Base-by-base conservation (phyloP, 2,329 filamentous ascomycete genomes). In the Aspergillus sp. region DNA sequence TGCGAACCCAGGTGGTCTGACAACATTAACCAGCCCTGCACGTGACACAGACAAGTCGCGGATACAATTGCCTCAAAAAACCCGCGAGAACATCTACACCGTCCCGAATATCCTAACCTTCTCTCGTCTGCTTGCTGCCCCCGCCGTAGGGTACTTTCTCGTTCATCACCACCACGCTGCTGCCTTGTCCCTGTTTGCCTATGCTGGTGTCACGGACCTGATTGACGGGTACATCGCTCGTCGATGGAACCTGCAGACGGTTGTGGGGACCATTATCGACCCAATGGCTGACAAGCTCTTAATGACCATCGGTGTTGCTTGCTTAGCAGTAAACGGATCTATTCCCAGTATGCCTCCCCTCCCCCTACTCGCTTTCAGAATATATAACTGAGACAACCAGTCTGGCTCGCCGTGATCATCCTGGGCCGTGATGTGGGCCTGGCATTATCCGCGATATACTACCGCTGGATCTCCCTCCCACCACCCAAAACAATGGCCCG, bases 261-360 rank as follows among this genome's bases (percentile, higher is more conserved):
- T 98, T 1, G 89, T 97, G 7, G 93, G 93, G 47, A 94, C 88
- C 47, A 83, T 98, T 25, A 89, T 98, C 53, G 90, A 95, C 62
- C 93, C 93, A 5, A 93, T 96, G 86, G 93, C 93, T 3, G 93
- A 98, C 70, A 98, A 98, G 73, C 80, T 83, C 7, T 79, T 98
- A 54, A 97, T 98, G 93, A 96, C 91, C 0, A 83, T 95, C 49
- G 71, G 95, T 59, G 94, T 91, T 0, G 84, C 91, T 10, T 90
- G 87, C 55, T 72, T 97, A 41, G 90, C 90, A 3, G 76, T 86
- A 53, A 90, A 95, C 59, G 90, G 89, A 3, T 80, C 83, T 12
- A 75, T 98, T 44, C 90, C 91, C 49, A 73, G 86, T 90, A 74
- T 57, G 81, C 73, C 15, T 6, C 6, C 9, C 73, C 15, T 6